Percentiles rank a stretch among this genome's conserved stretches.
phyloP scores from a whole-genome alignment of 208 protist genomes.

The Vickermania ingenoplastis region DNA sequence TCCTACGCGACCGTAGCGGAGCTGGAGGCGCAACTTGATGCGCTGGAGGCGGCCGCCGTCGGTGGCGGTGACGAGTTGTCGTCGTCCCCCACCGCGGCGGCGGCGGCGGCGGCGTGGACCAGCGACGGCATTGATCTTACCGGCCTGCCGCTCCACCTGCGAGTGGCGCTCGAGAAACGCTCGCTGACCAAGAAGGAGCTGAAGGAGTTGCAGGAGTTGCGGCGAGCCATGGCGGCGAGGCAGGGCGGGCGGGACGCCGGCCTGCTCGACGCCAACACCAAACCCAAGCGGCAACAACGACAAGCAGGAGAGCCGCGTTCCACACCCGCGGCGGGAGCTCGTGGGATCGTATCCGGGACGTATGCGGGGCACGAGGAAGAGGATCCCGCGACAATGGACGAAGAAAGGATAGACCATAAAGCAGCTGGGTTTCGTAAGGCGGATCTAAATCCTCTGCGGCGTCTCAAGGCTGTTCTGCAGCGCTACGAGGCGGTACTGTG shows the following conservation, averaged over 20 bases:
- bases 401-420: too few species aligned
- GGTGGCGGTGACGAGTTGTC: too few species aligned
- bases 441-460: too few species aligned
- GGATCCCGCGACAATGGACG: too few species aligned
- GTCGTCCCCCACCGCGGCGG: too few species aligned
- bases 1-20: conserved; percentile 33
- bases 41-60: conserved; percentile 27
- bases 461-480: background rate
- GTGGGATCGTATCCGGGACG: too few species aligned
- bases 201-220: conserved; percentile 26
- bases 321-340: too few species aligned
- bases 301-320: too few species aligned
- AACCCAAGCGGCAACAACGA: too few species aligned
- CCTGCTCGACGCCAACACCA: background rate
- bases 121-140: conserved; percentile 76
- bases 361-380: too few species aligned
- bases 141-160: conserved; percentile 43
- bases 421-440: too few species aligned
- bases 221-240: conserved; percentile 13
- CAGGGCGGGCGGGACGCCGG: background rate
- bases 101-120: conserved; percentile 25
- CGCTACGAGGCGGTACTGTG: background rate
- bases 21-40: conserved; percentile 58
- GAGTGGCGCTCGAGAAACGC: conserved; percentile 49
- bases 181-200: conserved; percentile 61